phyloP scores from a whole-genome alignment of 2,329 filamentous ascomycete species.

The Beauveria australis region DNA sequence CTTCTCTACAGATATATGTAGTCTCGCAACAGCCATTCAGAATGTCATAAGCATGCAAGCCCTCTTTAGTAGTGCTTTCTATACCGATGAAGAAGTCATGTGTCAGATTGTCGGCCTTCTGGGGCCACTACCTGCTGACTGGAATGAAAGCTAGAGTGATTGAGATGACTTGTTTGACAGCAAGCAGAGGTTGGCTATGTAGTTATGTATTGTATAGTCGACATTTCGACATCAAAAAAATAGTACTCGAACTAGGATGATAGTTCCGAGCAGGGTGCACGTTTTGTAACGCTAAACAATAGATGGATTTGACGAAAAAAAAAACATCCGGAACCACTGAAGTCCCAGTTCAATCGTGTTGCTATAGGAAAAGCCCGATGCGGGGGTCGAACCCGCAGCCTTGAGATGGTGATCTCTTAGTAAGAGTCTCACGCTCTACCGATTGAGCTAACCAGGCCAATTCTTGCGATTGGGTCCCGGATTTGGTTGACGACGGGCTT shows the following conservation, averaged over 20 bases:
- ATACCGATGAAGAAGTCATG: not conserved
- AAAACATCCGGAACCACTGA: too few species aligned
- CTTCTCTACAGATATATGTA: conserved; percentile 1
- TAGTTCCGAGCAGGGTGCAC: too few species aligned
- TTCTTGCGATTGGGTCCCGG: too few species aligned
- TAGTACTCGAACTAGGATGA: too few species aligned
- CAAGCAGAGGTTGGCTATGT: too few species aligned
- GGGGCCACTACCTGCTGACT: conserved; percentile 7
- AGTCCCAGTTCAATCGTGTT: too few species aligned
- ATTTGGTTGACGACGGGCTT: too few species aligned
- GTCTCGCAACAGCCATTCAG: conserved; percentile 1
- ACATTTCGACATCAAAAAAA: too few species aligned
- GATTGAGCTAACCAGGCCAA: conserved; percentile 51
- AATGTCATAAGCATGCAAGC: not conserved
- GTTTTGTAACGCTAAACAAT: too few species aligned
- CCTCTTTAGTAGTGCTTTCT: not conserved
- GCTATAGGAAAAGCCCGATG: conserved; percentile 32
- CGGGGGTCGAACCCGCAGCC: conserved; percentile 46
- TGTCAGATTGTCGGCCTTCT: conserved; percentile 1
- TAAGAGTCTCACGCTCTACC: conserved; percentile 69
- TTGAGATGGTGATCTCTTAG: conserved; percentile 33
- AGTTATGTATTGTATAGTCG: too few species aligned
- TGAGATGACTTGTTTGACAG: not conserved
- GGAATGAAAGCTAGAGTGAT: conserved; percentile 1
- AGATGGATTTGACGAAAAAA: too few species aligned